These are phyloP conservation scores for Lichtheimia ramosa DNA, from an alignment of 371 early-diverging fungal species.

Conservation along the genomic window DNA sequence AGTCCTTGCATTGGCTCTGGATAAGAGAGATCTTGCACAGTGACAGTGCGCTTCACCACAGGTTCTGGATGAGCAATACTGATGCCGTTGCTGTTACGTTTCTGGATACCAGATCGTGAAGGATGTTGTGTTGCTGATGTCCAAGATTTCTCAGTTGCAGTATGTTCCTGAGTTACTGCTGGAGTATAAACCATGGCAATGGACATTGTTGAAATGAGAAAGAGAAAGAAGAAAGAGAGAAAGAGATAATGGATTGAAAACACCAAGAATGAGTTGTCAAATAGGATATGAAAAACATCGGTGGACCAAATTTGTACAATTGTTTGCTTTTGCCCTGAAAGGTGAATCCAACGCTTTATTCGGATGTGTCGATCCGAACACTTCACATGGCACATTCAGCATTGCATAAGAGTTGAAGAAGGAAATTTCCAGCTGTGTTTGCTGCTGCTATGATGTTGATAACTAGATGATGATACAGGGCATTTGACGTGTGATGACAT, in stretches of 20 bases:
- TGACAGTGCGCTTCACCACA: conserved; percentile 14
- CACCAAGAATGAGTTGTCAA: not conserved
- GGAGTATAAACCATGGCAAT: not conserved
- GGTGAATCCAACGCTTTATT: not conserved
- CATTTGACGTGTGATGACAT: not conserved
- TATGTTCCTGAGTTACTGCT: not conserved
- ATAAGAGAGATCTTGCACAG: conserved; percentile 14
- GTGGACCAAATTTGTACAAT: conserved; percentile 15
- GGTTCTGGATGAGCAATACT: not conserved
- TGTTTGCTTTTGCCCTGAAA: conserved; percentile 15
- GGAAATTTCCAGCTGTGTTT: not conserved
- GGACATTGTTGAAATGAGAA: conserved; percentile 7
- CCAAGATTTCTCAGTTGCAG: no score
- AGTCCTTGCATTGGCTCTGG: conserved; percentile 13
- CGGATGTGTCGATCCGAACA: not conserved
- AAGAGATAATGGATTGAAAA: not conserved
- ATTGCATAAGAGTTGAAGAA: not conserved
- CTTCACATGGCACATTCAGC: not conserved
- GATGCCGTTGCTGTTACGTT: not conserved
- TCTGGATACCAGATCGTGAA: not conserved
- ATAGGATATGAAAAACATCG: conserved; percentile 1
- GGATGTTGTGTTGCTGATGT: no score
- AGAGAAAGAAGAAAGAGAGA: conserved; percentile 6
- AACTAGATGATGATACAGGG: not conserved
- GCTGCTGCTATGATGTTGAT: not conserved